Evolutionary conservation across 257 asterid genomes (phyloP), one percentile per base, ranked within the genome.

Genomic region (Solanum chmielewskii): DNA sequence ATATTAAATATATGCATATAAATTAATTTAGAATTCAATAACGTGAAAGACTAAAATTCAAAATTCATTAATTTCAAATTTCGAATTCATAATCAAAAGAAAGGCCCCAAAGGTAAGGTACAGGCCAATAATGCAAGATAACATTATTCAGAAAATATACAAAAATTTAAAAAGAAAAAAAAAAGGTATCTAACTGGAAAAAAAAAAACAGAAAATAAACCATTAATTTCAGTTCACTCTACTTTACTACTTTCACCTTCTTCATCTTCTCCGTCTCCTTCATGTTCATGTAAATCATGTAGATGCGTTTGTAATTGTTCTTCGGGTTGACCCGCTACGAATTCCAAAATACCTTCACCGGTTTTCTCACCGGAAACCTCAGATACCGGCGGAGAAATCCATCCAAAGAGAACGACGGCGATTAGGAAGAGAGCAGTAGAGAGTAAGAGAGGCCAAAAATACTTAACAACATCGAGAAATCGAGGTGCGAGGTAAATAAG

Each of bases 391-490:
- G 98, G 94, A 9, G 96, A 90, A 87, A 93, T 89, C 91, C 91
- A 90, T 66, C 93, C 92, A 52, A 95, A 88, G 13, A 93, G 93
- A 15, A 93, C 90, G 37, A 95, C 82, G 71, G 94, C 88, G 76
- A 87, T 87, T 44, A 95, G 95, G 62, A 95, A 93, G 4, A 94
- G 90, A 66, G 97, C 97, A 74, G 97, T 95, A 5, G 98, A 95
- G 82, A 88, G 84, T 62, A 95, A 88, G 0, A 95, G 98, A 42
- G 98, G 98, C 95, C 94, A 93, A 33, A 95, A 95, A 91, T 87
- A 95, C 49, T 86, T 89, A 2, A 95, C 14, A 42, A 94, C 23
- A 81, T 93, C 93, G 86, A 94, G 70, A 39, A 94, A 90, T 10
- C 92, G 89, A 5, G 96, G 97, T 25, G 98, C 96, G 0, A 94